Conservation (phyloP, 116 monocot genomes). For the Papilionanthe hybrid region DNA sequence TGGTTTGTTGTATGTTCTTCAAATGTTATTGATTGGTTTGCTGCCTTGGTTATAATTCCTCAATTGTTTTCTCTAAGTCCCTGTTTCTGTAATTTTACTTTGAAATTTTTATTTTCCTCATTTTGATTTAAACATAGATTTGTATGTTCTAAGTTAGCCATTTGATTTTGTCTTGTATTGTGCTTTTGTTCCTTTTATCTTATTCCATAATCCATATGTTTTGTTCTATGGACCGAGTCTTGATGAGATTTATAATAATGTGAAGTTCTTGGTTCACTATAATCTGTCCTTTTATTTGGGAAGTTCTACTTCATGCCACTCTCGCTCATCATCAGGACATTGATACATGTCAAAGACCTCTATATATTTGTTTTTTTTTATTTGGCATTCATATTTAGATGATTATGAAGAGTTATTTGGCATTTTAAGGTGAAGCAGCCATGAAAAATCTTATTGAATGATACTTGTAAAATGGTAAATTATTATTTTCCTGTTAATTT, state of each 20-base stretch:
- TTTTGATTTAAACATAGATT: not conserved
- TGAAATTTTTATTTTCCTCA: not conserved
- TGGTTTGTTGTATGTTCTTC: not conserved
- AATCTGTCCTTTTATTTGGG: not conserved
- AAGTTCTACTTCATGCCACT: not conserved
- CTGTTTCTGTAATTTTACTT: not conserved
- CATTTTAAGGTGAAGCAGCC: not conserved
- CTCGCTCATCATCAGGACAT: not conserved
- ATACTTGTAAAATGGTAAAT: not conserved
- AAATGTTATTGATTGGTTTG: not conserved
- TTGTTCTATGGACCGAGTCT: too few species aligned
- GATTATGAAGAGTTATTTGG: not conserved
- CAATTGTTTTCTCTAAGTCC: not conserved
- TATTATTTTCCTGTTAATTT: not conserved
- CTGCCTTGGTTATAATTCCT: not conserved
- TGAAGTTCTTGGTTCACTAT: too few species aligned
- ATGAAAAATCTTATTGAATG: not conserved
- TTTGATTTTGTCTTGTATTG: not conserved
- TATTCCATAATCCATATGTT: too few species aligned
- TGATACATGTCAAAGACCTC: not conserved
- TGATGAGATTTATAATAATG: too few species aligned
- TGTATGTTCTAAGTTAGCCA: not conserved
- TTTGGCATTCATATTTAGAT: not conserved
- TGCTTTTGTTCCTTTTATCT: not conserved
- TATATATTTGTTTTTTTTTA: not conserved